Percentiles rank a stretch among this genome's conserved stretches.
Evolutionary conservation across 306 rosid genomes (phyloP).

Genomic region (Vigna angularis): DNA sequence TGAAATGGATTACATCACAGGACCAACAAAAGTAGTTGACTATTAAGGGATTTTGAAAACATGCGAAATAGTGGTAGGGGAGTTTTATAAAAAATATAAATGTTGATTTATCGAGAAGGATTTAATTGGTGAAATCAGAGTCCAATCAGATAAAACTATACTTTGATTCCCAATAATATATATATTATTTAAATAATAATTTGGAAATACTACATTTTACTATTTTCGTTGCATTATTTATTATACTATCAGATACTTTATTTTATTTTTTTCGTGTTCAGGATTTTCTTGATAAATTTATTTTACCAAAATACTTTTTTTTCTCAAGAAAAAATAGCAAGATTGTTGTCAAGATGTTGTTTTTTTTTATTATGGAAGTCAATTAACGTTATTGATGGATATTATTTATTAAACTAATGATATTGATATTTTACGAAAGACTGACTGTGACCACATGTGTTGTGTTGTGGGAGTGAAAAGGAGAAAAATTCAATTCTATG

Average conservation of each 20-base stretch:
- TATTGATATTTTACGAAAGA: neutral
- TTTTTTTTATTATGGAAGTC: neutral
- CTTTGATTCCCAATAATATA: too few species aligned
- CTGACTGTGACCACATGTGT: neutral
- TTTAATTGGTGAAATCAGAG: too few species aligned
- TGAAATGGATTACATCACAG: slow-evolving; percentile 3
- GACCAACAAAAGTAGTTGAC: slow-evolving; percentile 33
- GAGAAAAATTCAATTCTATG: neutral
- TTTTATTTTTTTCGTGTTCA: too few species aligned
- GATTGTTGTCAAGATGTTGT: neutral
- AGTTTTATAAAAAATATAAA: too few species aligned
- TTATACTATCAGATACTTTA: too few species aligned
- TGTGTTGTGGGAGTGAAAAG: neutral
- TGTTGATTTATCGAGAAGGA: too few species aligned
- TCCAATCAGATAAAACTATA: too few species aligned
- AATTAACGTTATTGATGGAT: neutral
- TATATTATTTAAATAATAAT: neutral
- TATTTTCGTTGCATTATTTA: too few species aligned
- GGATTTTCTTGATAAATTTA: neutral
- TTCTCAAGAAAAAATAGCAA: neutral
- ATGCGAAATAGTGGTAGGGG: neutral
- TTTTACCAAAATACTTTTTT: neutral
- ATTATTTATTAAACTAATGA: neutral
- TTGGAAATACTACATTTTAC: too few species aligned
- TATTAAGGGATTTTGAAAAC: neutral